Percentiles rank a stretch among this genome's conserved stretches.
phyloP scores from a whole-genome alignment of 163 green algal genomes.

The Chloroidium sp. region DNA sequence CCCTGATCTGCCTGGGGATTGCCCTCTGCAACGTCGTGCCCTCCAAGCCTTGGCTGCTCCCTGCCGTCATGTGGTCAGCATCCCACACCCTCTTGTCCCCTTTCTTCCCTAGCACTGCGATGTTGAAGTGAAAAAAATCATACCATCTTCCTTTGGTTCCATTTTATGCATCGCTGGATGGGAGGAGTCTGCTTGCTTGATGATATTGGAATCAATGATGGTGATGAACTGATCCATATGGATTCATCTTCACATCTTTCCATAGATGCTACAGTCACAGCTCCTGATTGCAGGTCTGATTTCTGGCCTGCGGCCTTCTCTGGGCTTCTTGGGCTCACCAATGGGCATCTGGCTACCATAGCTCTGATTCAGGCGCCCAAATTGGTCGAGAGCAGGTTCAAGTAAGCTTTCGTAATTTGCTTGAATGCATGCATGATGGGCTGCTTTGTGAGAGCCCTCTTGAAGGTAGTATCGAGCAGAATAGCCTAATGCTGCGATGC shows the following conservation, averaged over 20 bases:
- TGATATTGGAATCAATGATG: no score
- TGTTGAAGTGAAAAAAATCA: no score
- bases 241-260: no score
- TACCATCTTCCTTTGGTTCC: no score
- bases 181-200: no score
- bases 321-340: constrained; percentile 22
- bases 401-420: neutral
- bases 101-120: no score
- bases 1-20: constrained; percentile 20
- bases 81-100: no score
- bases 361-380: constrained; percentile 16
- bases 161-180: no score
- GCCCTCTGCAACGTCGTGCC: constrained; percentile 55
- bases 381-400: neutral
- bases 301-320: constrained; percentile 1
- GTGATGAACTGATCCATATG: no score
- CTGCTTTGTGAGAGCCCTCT: neutral
- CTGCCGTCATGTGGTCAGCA: constrained; percentile 6
- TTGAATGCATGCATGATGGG: neutral
- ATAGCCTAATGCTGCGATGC: no score
- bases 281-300: neutral
- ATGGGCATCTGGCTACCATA: constrained; percentile 23
- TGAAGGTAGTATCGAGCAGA: neutral
- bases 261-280: no score
- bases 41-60: constrained; percentile 32